A percentile compares a stretch with the other conserved stretches of the same genome.
phyloP scores from a whole-genome alignment of 305 asterid genomes.

The Fraxinus paxiana region DNA sequence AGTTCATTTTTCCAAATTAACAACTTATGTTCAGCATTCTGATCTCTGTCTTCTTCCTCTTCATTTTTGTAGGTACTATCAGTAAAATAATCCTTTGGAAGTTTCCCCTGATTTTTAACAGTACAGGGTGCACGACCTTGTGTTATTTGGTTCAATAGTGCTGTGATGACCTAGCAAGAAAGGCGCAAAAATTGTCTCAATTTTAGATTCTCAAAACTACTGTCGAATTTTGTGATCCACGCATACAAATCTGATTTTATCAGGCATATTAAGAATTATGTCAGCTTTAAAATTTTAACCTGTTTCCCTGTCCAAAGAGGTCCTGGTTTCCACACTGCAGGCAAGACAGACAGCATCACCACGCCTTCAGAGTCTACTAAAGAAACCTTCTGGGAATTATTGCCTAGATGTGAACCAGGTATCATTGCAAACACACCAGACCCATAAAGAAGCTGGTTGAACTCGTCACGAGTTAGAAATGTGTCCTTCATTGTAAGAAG shows the following conservation, averaged over 20 bases:
- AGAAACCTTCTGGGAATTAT: constrained; percentile 45
- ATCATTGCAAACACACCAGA: constrained; percentile 64
- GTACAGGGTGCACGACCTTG: constrained; percentile 76
- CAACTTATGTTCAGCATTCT: constrained; percentile 68
- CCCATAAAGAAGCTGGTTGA: constrained; percentile 85
- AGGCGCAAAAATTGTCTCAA: neutral
- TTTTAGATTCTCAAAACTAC: neutral
- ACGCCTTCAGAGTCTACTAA: constrained; percentile 56
- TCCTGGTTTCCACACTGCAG: constrained; percentile 83
- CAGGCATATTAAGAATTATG: neutral
- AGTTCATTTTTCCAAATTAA: constrained; percentile 88
- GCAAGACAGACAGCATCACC: constrained; percentile 53
- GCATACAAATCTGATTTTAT: neutral
- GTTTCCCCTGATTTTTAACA: constrained; percentile 69
- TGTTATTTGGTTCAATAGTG: constrained; percentile 76
- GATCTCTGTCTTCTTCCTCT: constrained; percentile 53
- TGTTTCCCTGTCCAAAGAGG: constrained; percentile 99
- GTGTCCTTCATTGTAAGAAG: constrained; percentile 84
- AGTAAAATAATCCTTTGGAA: constrained; percentile 71
- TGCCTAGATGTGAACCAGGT: constrained; percentile 37
- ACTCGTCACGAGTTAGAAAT: constrained; percentile 70
- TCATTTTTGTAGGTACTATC: constrained; percentile 32
- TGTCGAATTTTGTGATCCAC: neutral
- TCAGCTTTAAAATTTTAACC: constrained; percentile 41
- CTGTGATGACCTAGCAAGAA: constrained; percentile 70